phyloP scores from a whole-genome alignment of 371 early-diverging fungal genomes.

The Dichotomocladium elegans region DNA sequence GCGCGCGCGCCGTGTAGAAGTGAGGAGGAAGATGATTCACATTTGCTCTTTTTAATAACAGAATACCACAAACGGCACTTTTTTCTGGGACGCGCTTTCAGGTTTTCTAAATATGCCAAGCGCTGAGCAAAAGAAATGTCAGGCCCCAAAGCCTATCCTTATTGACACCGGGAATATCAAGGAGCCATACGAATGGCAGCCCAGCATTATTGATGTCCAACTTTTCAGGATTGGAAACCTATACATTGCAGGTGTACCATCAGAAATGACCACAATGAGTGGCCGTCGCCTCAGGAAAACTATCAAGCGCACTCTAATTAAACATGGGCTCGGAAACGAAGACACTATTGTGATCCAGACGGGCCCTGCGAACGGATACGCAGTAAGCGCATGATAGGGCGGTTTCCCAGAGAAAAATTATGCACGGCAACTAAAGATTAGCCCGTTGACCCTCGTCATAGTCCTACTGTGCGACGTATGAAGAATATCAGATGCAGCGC shows the following conservation, averaged over 20 bases:
- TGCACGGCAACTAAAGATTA: too few species aligned
- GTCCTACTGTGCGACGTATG: conserved; percentile 59
- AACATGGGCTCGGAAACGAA: conserved; percentile 35
- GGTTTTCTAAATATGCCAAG: conserved; percentile 35
- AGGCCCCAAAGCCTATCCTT: conserved; percentile 58
- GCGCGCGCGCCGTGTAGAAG: background rate
- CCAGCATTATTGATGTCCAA: conserved; percentile 52
- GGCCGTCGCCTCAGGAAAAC: conserved; percentile 51
- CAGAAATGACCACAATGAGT: conserved; percentile 66
- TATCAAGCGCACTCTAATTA: conserved; percentile 29
- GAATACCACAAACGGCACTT: conserved; percentile 31
- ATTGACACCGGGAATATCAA: conserved; percentile 56
- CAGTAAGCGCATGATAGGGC: conserved; percentile 18
- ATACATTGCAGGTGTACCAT: conserved; percentile 54
- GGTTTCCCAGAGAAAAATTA: too few species aligned
- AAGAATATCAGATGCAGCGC: conserved; percentile 65
- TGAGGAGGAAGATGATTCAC: conserved; percentile 12
- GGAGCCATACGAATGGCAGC: conserved; percentile 54
- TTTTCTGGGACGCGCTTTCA: conserved; percentile 44
- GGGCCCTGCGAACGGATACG: conserved; percentile 49
- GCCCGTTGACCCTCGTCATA: conserved; percentile 41
- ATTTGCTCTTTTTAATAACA: conserved; percentile 5
- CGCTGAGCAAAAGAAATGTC: conserved; percentile 44
- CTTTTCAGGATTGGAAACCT: conserved; percentile 49
- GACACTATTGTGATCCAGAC: conserved; percentile 50